phyloP scores from a whole-genome alignment of 805 yeast species.

The Pichia cephalocereana region DNA sequence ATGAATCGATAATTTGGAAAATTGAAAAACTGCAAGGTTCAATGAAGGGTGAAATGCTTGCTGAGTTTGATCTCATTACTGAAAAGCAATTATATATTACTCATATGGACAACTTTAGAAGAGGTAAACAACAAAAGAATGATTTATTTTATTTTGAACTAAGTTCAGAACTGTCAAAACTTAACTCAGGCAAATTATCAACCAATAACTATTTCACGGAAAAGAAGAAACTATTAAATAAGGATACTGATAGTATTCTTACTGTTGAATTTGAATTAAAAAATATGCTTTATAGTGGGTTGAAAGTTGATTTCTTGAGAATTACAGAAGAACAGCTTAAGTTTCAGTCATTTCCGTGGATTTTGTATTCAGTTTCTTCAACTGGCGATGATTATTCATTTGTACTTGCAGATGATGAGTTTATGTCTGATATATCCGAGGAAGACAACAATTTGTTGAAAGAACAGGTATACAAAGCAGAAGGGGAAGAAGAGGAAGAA shows the following conservation, averaged over 20 bases:
- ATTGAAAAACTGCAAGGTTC: constrained; percentile 57
- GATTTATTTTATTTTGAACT: constrained; percentile 26
- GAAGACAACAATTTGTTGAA: neutral
- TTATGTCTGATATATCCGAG: constrained; percentile 10
- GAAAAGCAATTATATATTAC: constrained; percentile 9
- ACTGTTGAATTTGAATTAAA: constrained; percentile 47
- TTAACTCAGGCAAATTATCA: neutral
- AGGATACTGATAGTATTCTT: constrained; percentile 6
- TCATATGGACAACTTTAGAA: constrained; percentile 16
- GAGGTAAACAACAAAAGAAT: constrained; percentile 25
- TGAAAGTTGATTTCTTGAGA: constrained; percentile 56
- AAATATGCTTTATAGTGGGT: constrained; percentile 53
- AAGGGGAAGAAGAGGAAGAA: neutral
- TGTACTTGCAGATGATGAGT: constrained; percentile 18
- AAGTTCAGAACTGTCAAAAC: constrained; percentile 21
- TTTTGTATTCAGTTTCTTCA: constrained; percentile 44
- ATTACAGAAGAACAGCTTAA: constrained; percentile 57
- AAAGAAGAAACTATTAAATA: neutral
- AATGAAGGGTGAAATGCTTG: constrained; percentile 26
- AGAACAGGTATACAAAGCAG: neutral
- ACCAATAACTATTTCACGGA: constrained; percentile 15
- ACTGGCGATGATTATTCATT: constrained; percentile 22
- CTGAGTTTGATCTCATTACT: constrained; percentile 25
- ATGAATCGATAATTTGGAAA: constrained; percentile 64
- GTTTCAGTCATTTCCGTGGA: constrained; percentile 65